Percentiles rank a stretch among this genome's conserved stretches.
Conservation (phyloP, 441 rosid genomes). For the Pelargonium myrrhifolium region DNA sequence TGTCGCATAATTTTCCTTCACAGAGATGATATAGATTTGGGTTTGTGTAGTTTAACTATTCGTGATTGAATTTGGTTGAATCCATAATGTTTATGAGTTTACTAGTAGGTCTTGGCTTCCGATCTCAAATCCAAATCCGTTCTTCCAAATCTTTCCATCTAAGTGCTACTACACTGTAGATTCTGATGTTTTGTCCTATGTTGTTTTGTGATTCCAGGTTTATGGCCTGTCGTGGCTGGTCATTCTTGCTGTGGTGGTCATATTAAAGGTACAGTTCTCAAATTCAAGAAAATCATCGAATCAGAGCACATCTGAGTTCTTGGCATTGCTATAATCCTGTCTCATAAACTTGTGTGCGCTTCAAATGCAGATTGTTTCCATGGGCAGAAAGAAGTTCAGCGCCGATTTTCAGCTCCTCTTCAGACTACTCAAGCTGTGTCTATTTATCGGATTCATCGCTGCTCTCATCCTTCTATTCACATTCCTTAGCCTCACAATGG, state of each 20-base stretch:
- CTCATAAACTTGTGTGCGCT: slow-evolving; percentile 1
- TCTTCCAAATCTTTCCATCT: neutral
- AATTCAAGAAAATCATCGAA: neutral
- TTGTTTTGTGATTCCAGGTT: slow-evolving; percentile 38
- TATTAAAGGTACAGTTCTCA: slow-evolving; percentile 56
- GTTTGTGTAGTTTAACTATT: too few species aligned
- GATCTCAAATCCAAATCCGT: too few species aligned
- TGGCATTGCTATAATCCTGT: neutral
- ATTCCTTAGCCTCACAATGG: slow-evolving; percentile 66
- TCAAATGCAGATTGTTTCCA: slow-evolving; percentile 63
- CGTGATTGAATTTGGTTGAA: too few species aligned
- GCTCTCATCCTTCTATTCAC: slow-evolving; percentile 61
- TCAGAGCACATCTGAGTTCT: slow-evolving; percentile 1
- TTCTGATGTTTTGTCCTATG: slow-evolving; percentile 5
- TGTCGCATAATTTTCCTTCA: too few species aligned
- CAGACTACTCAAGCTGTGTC: slow-evolving; percentile 70
- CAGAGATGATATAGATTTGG: too few species aligned
- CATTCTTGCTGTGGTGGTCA: slow-evolving; percentile 64
- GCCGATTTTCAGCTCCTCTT: slow-evolving; percentile 97
- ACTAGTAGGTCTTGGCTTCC: too few species aligned
- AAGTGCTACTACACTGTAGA: neutral
- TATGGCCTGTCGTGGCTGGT: slow-evolving; percentile 96
- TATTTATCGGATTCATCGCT: slow-evolving; percentile 56
- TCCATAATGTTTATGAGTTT: too few species aligned
- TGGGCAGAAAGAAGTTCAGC: slow-evolving; percentile 97